Percentiles rank a stretch among this genome's conserved stretches.
phyloP scores from a whole-genome alignment of 1,284 basidiomycete species.

The Sporisorium reilianum region DNA sequence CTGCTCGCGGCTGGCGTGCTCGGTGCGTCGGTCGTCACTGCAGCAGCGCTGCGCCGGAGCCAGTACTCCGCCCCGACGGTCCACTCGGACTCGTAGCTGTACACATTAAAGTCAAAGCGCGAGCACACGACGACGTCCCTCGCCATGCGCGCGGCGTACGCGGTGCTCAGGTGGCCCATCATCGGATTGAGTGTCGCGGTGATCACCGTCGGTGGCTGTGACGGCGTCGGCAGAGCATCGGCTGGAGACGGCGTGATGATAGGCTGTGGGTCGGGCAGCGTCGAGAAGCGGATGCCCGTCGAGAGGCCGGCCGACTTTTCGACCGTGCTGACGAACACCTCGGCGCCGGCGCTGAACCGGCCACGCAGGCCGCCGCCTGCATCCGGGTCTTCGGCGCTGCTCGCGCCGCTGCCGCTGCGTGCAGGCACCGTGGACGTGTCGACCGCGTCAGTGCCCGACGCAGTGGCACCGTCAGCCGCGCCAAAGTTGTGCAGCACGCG shows the following conservation, averaged over 20 bases:
- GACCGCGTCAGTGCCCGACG: not conserved
- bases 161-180: constrained; percentile 90
- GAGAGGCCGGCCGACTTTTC: constrained; percentile 95
- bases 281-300: constrained; percentile 91
- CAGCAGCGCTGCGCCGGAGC: constrained; percentile 19
- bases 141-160: constrained; percentile 89
- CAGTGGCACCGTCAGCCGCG: not conserved
- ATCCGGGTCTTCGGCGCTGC: constrained; percentile 71
- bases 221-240: constrained; percentile 56
- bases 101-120: constrained; percentile 95
- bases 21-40: not conserved
- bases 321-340: constrained; percentile 91
- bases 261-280: constrained; percentile 77
- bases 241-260: constrained; percentile 12
- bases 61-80: constrained; percentile 75
- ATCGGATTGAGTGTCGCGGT: constrained; percentile 96
- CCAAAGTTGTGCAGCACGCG: constrained; percentile 92
- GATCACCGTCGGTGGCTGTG: constrained; percentile 84
- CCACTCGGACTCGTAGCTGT: constrained; percentile 96
- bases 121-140: constrained; percentile 88
- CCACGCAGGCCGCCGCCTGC: constrained; percentile 82
- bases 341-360: constrained; percentile 89
- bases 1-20: too few species aligned
- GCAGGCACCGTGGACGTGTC: not conserved
- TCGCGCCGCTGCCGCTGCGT: not conserved